phyloP scores from a whole-genome alignment of 2,329 filamentous ascomycete species.

The Emericellopsis atlantica region DNA sequence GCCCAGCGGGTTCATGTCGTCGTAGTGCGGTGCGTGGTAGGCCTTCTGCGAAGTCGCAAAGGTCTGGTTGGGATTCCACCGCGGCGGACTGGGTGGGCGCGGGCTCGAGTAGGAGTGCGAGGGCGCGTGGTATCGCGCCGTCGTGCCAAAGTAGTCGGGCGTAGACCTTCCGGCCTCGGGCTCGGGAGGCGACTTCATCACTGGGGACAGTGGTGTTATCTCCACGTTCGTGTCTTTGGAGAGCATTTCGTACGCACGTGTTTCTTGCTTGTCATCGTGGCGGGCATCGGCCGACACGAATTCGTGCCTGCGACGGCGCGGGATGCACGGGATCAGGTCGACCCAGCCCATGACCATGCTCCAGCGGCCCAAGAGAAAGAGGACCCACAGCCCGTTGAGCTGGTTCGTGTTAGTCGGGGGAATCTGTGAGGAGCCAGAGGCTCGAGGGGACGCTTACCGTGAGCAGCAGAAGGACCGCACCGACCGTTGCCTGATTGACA shows the following conservation, averaged over 20 bases:
- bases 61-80: constrained; percentile 29
- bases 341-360: constrained; percentile 81
- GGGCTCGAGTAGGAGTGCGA: constrained; percentile 44
- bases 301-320: constrained; percentile 51
- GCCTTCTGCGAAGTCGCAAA: constrained; percentile 15
- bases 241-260: constrained; percentile 73
- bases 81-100: constrained; percentile 27
- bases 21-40: constrained; percentile 12
- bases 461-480: constrained; percentile 72
- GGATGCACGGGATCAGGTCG: constrained; percentile 42
- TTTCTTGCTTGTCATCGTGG: constrained; percentile 45
- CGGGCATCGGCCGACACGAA: constrained; percentile 82
- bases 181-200: constrained; percentile 18
- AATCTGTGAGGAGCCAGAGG: background rate
- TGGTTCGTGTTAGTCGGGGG: constrained; percentile 19
- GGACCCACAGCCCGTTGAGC: constrained; percentile 76
- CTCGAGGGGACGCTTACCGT: constrained; percentile 33
- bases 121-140: constrained; percentile 41
- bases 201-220: constrained; percentile 37
- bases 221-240: constrained; percentile 40
- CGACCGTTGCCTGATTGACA: constrained; percentile 63
- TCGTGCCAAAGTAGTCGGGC: constrained; percentile 42
- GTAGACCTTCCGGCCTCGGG: constrained; percentile 26
- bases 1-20: constrained; percentile 37
- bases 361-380: constrained; percentile 68